Conservation (phyloP, 768 basidiomycete species). For the Phylloporus sp. region DNA sequence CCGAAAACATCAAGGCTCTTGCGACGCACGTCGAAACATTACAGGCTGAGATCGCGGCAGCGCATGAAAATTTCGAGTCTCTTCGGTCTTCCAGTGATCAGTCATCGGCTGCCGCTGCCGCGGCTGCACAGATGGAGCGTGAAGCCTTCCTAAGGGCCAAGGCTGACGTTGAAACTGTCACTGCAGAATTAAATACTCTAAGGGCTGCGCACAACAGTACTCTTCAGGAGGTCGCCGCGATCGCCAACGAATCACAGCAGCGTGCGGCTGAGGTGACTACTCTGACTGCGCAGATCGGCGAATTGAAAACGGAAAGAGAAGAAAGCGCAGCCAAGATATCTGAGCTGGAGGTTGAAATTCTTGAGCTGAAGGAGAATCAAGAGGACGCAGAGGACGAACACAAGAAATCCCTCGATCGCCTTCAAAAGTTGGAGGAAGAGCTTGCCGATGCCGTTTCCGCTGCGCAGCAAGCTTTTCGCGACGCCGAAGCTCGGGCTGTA, state of each 20-base stretch:
- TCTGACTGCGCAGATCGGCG: constrained; percentile 46
- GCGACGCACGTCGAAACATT: constrained; percentile 47
- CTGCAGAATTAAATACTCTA: constrained; percentile 47
- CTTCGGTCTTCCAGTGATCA: constrained; percentile 45
- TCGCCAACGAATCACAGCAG: constrained; percentile 43
- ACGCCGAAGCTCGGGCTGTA: constrained; percentile 43
- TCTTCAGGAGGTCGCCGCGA: constrained; percentile 42
- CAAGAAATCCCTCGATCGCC: constrained; percentile 38
- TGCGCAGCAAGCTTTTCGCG: constrained; percentile 44
- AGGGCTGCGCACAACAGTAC: constrained; percentile 47
- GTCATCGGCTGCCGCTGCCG: constrained; percentile 38
- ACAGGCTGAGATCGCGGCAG: constrained; percentile 44
- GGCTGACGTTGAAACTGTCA: constrained; percentile 52
- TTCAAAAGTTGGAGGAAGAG: constrained; percentile 52
- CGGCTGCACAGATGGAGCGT: constrained; percentile 55
- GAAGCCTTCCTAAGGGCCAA: constrained; percentile 62
- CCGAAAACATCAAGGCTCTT: constrained; percentile 43
- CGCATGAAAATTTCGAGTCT: constrained; percentile 49
- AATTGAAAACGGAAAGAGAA: constrained; percentile 60
- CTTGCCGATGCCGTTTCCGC: constrained; percentile 44
- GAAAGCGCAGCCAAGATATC: constrained; percentile 67
- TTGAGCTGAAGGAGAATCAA: constrained; percentile 69
- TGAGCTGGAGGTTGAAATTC: constrained; percentile 75
- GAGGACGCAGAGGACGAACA: constrained; percentile 62
- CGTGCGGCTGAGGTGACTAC: constrained; percentile 39